Base-by-base conservation (phyloP, 2,329 filamentous ascomycete species). In the Cladosporium sphaerospermum region DNA sequence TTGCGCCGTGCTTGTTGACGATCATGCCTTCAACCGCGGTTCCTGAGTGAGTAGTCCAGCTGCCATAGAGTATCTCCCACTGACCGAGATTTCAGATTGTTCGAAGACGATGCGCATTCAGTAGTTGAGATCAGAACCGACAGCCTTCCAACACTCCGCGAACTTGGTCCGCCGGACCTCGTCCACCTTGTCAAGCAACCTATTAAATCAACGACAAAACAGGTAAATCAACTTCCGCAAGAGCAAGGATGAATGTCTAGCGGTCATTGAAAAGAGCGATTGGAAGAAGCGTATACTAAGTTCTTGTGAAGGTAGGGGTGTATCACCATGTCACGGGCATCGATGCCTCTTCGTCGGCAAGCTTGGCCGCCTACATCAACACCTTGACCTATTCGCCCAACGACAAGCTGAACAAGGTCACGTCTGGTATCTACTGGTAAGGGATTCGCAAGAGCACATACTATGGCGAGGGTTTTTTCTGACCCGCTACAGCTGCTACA, bases 311-410 rank as follows among this genome's bases (percentile, higher is more conserved):
- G 88, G 85, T 84, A 57, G 93, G 93, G 55, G 85, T 96, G 53
- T 99, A 99, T 69, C 93, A 99, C 71, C 93, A 99, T 83, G 91
- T 96, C 62, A 96, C 90, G 37, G 93, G 93, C 56, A 85, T 96
- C 67, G 93, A 99, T 73, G 93, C 93, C 45, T 99, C 93, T 2
- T 97, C 93, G 6, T 97, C 93, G 9, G 93, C 93, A 55, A 97
- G 92, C 73, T 76, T 99, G 55, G 93, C 93, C 39, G 93, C 93
- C 62, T 99, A 99, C 73, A 95, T 99, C 74, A 99, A 97, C 72
- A 97, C 92, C 37, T 79, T 99, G 56, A 96, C 91, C 43, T 95
- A 96, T 73, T 86, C 86, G 59, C 88, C 92, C 51, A 83, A 86
- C 59, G 88, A 92, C 60, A 89, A 88, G 67, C 78, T 86, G 56